Conservation (phyloP, 352 stramenopile species). For the Phytophthora sansomeana region DNA sequence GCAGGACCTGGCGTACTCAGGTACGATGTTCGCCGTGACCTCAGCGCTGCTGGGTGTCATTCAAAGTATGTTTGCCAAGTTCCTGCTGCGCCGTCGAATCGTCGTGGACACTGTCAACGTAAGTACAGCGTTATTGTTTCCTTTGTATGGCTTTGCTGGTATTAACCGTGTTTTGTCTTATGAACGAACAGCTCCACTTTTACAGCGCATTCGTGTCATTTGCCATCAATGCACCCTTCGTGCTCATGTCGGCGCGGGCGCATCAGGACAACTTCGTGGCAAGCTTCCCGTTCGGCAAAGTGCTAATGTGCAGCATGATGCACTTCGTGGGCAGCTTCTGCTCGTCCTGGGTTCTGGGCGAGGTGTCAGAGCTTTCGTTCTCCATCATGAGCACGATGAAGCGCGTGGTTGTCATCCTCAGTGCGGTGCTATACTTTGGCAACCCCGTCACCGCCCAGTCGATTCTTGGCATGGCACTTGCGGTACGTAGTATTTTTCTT, state of each 20-base stretch:
- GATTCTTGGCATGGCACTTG: constrained; percentile 74
- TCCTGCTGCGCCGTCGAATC: constrained; percentile 77
- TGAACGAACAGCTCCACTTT: constrained; percentile 77
- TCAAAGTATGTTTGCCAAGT: constrained; percentile 92
- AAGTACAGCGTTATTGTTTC: constrained; percentile 30
- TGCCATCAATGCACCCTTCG: constrained; percentile 81
- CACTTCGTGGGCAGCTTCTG: constrained; percentile 86
- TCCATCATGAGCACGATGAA: constrained; percentile 93
- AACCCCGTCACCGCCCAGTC: constrained; percentile 80
- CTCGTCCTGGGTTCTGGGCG: constrained; percentile 82
- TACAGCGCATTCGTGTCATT: constrained; percentile 88
- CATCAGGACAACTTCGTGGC: constrained; percentile 65
- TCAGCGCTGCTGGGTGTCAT: constrained; percentile 84
- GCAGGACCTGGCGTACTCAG: constrained; percentile 73
- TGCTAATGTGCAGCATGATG: constrained; percentile 85
- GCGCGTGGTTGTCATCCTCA: constrained; percentile 88
- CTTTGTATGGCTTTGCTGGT: not conserved
- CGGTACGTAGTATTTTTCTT: constrained; percentile 36
- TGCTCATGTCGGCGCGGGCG: constrained; percentile 63
- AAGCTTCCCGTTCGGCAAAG: constrained; percentile 78
- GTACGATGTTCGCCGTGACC: constrained; percentile 73
- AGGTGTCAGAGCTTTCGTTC: constrained; percentile 90
- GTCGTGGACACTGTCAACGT: constrained; percentile 87
- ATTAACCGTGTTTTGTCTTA: not conserved
- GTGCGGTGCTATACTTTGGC: constrained; percentile 87